Evolutionary conservation across 805 yeast genomes (phyloP).

Genomic region (Komagataella kurtzmanii): DNA sequence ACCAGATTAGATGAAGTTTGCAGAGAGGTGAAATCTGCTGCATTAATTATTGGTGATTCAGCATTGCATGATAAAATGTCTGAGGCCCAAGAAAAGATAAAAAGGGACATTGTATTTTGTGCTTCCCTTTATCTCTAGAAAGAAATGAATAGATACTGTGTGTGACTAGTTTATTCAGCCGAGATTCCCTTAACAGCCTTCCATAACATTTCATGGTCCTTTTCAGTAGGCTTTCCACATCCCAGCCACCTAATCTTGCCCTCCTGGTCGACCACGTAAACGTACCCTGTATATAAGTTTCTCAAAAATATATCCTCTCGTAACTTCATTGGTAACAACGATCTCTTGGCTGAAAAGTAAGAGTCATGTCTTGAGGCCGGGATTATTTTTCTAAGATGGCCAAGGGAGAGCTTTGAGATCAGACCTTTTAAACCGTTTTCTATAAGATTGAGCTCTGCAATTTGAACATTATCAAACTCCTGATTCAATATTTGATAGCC

Average conservation of each 20-base stretch:
- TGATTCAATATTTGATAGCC: constrained; percentile 26
- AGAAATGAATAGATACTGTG: neutral
- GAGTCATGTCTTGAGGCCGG: constrained; percentile 37
- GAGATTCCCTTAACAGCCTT: constrained; percentile 43
- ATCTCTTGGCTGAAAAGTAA: constrained; percentile 48
- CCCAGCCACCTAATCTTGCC: constrained; percentile 85
- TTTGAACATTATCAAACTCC: constrained; percentile 42
- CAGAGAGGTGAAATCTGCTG: constrained; percentile 87
- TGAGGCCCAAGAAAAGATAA: constrained; percentile 86
- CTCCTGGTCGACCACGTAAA: constrained; percentile 62
- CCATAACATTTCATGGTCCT: constrained; percentile 54
- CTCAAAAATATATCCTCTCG: constrained; percentile 51
- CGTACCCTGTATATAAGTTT: constrained; percentile 73
- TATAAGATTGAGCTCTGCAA: constrained; percentile 65
- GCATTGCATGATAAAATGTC: constrained; percentile 81
- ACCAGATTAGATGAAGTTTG: constrained; percentile 91
- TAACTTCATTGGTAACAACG: constrained; percentile 39
- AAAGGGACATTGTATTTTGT: constrained; percentile 94
- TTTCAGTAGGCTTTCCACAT: constrained; percentile 64
- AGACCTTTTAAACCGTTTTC: constrained; percentile 61
- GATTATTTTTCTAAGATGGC: constrained; percentile 26
- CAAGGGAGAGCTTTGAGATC: constrained; percentile 19
- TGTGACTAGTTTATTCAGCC: constrained; percentile 5
- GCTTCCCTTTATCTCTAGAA: constrained; percentile 74
- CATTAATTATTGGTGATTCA: constrained; percentile 88